Evolutionary conservation across 371 early-diverging fungal genomes (phyloP).

Genomic region (Lichtheimia ornata): DNA sequence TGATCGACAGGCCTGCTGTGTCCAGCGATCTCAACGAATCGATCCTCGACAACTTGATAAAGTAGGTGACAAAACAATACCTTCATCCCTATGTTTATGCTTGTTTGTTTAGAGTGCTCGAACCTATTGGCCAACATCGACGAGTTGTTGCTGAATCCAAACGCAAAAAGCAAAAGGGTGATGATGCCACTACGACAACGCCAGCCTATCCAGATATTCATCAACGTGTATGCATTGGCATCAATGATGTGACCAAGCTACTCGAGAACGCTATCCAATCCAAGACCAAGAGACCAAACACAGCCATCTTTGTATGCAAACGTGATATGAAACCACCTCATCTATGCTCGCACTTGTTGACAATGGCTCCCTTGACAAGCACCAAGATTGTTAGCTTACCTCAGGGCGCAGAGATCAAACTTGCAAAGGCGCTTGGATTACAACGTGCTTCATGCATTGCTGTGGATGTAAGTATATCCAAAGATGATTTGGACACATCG

Average conservation of each 20-base stretch:
- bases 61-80: slow-evolving; percentile 16
- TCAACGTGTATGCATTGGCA: slow-evolving; percentile 26
- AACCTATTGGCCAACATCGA: slow-evolving; percentile 26
- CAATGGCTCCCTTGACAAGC: slow-evolving; percentile 35
- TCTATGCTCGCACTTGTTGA: slow-evolving; percentile 33
- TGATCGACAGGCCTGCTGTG: slow-evolving; percentile 18
- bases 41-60: slow-evolving; percentile 21
- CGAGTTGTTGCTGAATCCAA: slow-evolving; percentile 15
- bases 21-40: slow-evolving; percentile 23
- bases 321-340: slow-evolving; percentile 38
- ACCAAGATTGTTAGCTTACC: slow-evolving; percentile 31
- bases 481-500: no score
- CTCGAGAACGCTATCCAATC: slow-evolving; percentile 25
- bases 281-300: neutral
- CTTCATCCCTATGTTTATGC: no score
- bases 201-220: slow-evolving; percentile 21
- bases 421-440: slow-evolving; percentile 23
- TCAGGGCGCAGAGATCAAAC: slow-evolving; percentile 22
- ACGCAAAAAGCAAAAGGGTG: slow-evolving; percentile 1
- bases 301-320: slow-evolving; percentile 37
- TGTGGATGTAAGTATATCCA: slow-evolving; percentile 18
- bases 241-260: slow-evolving; percentile 33
- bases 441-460: slow-evolving; percentile 21
- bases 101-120: slow-evolving; percentile 13
- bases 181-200: neutral